These are phyloP conservation scores for Lobosporangium transversale DNA, from an alignment of 192 early-diverging fungal species.

Conservation along the genomic window DNA sequence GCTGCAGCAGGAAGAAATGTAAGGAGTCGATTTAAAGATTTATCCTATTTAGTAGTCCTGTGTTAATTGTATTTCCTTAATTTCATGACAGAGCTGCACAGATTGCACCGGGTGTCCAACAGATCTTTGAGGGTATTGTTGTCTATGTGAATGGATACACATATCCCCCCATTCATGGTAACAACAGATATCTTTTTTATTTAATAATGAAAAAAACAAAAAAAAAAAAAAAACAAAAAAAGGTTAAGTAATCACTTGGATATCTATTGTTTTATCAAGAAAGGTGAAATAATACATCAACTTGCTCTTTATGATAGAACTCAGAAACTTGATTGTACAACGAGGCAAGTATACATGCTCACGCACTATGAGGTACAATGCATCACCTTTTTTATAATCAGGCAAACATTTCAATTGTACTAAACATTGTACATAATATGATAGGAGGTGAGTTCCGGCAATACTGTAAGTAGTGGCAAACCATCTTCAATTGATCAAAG, in stretches of 20 bases:
- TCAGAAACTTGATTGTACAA: slow-evolving; percentile 61
- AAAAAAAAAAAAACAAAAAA: too few species aligned
- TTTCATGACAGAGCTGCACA: slow-evolving; percentile 17
- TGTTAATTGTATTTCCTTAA: not conserved
- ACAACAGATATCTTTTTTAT: not conserved
- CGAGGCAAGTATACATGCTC: slow-evolving; percentile 69
- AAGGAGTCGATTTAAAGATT: slow-evolving; percentile 4
- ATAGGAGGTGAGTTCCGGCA: slow-evolving; percentile 43
- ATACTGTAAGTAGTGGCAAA: slow-evolving; percentile 14
- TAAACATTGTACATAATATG: too few species aligned
- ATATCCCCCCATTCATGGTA: slow-evolving; percentile 56
- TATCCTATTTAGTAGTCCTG: not conserved
- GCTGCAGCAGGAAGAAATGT: slow-evolving; percentile 58
- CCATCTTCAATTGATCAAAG: not conserved
- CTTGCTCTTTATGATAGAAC: slow-evolving; percentile 6
- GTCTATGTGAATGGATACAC: slow-evolving; percentile 82
- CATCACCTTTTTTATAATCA: too few species aligned
- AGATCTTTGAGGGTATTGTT: slow-evolving; percentile 55
- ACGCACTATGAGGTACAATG: too few species aligned
- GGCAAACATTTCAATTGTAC: too few species aligned
- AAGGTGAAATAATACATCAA: too few species aligned
- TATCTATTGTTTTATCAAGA: too few species aligned
- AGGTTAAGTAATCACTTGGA: too few species aligned
- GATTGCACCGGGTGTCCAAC: slow-evolving; percentile 23
- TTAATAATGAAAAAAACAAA: too few species aligned